These are phyloP conservation scores for Durotheca rogersii DNA, from an alignment of 495 filamentous ascomycete species.

Conservation along the genomic window DNA sequence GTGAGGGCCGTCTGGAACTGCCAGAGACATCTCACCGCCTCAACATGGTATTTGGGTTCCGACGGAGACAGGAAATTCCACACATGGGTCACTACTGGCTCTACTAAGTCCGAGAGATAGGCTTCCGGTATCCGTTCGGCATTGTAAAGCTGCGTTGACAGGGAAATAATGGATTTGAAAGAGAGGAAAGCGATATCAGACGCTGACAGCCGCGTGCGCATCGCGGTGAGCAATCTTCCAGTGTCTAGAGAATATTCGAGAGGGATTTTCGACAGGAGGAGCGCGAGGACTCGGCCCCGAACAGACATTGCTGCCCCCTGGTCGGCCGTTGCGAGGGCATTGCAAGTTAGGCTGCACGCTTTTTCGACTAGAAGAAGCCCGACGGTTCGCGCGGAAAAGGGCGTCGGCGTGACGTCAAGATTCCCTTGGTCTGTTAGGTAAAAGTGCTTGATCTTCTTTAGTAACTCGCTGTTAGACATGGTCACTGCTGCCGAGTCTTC, in stretches of 20 bases:
- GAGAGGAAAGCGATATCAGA: slow-evolving; percentile 44
- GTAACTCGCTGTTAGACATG: slow-evolving; percentile 51
- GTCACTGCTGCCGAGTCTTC: slow-evolving; percentile 26
- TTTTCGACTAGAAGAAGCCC: slow-evolving; percentile 64
- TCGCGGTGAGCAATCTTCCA: slow-evolving; percentile 55
- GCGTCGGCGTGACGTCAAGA: slow-evolving; percentile 51
- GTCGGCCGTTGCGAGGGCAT: slow-evolving; percentile 41
- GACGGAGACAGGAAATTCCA: slow-evolving; percentile 79
- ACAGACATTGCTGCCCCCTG: slow-evolving; percentile 43
- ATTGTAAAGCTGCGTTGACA: slow-evolving; percentile 63
- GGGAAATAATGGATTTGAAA: slow-evolving; percentile 62
- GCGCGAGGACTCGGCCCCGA: slow-evolving; percentile 53
- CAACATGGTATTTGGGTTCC: slow-evolving; percentile 88
- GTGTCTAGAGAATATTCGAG: slow-evolving; percentile 54
- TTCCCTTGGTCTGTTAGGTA: slow-evolving; percentile 62
- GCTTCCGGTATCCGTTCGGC: slow-evolving; percentile 55
- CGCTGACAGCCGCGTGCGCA: slow-evolving; percentile 47
- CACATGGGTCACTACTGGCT: slow-evolving; percentile 64
- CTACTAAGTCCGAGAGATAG: slow-evolving; percentile 65
- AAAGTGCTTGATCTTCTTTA: slow-evolving; percentile 63
- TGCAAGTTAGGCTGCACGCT: slow-evolving; percentile 55
- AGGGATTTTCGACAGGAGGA: slow-evolving; percentile 59
- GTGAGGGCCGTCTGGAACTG: slow-evolving; percentile 66
- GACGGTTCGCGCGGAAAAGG: slow-evolving; percentile 58
- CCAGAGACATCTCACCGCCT: slow-evolving; percentile 84